These are phyloP conservation scores for Balansia obtecta DNA, from an alignment of 2,329 filamentous ascomycete genomes.

Conservation along the genomic window DNA sequence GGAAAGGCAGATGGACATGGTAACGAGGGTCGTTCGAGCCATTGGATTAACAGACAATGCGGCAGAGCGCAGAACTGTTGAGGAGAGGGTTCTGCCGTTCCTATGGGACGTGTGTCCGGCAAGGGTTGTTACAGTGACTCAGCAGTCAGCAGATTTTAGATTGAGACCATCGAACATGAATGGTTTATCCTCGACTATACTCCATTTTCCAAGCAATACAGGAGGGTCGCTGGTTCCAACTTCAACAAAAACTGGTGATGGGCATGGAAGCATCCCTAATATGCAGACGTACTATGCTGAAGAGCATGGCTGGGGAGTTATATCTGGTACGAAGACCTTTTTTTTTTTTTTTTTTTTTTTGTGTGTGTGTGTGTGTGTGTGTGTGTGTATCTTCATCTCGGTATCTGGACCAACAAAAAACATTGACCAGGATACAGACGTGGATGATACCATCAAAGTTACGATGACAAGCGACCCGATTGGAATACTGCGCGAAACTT, in stretches of 20 bases:
- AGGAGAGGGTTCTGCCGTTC: slow-evolving; percentile 62
- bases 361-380: too few relatives aligned
- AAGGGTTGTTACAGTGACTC: slow-evolving; percentile 51
- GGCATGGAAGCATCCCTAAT: slow-evolving; percentile 41
- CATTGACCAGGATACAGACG: slow-evolving; percentile 37
- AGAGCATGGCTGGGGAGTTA: slow-evolving; percentile 69
- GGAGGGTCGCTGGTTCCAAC: slow-evolving; percentile 35
- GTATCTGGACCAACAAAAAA: background rate
- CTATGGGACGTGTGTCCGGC: slow-evolving; percentile 63
- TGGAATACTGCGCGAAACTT: slow-evolving; percentile 74
- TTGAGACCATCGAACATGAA: slow-evolving; percentile 60
- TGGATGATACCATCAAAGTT: slow-evolving; percentile 93
- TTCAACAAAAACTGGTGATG: slow-evolving; percentile 36
- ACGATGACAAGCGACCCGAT: slow-evolving; percentile 70
- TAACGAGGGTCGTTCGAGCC: slow-evolving; percentile 56
- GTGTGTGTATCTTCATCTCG: background rate
- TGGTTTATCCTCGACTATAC: slow-evolving; percentile 56
- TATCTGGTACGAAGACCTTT: slow-evolving; percentile 44
- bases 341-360: too few relatives aligned
- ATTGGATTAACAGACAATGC: slow-evolving; percentile 53
- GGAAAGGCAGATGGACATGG: slow-evolving; percentile 52
- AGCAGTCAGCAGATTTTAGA: slow-evolving; percentile 35
- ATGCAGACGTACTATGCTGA: slow-evolving; percentile 65
- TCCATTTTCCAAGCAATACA: slow-evolving; percentile 35
- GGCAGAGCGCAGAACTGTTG: slow-evolving; percentile 46